Base-by-base conservation (phyloP, 148 eudicot species). In the Rhododendron henanense region DNA sequence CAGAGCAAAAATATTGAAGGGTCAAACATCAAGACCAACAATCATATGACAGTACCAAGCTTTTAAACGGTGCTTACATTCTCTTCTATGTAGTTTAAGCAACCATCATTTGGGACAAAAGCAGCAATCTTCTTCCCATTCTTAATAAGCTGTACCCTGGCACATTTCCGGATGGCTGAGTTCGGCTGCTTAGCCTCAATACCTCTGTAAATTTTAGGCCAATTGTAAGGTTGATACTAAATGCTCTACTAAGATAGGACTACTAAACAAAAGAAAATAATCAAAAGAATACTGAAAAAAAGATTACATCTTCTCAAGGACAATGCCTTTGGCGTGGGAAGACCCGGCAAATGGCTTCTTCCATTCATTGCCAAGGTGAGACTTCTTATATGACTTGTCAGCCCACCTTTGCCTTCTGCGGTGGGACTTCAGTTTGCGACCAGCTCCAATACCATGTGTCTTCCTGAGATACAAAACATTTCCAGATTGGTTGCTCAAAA, bases 341-440 rank as follows among this genome's bases (percentile, higher is more conserved):
- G 96, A 95, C 0, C 98, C 98, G 61, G 96, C 92, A 79, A 95
- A 95, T 0, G 98, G 96, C 81, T 95, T 95, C 93, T 94, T 93
- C 98, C 98, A 95, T 83, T 95, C 98, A 80, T 95, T 95, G 0
- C 96, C 98, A 81, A 94, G 96, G 85, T 95, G 94, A 35, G 98
- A 95, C 89, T 95, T 95, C 89, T 95, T 95, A 89, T 95, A 95
- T 3, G 92, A 82, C 86, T 95, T 95, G 89, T 95, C 98, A 45
- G 95, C 95, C 98, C 98, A 95, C 89, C 98, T 93, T 81, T 95
- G 94, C 85, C 88, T 88, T 63, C 91, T 92, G n/a, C 96, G 96
- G 90, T 94, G 96, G 90, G 93, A 89, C 91, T 91, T 93, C 84
- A 95, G 93, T 91, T 95, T 94, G 88, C 98, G 98, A 59, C 93